Evolutionary conservation across 2,329 filamentous ascomycete genomes (phyloP).

Genomic region (Sarocladium kiliense): DNA sequence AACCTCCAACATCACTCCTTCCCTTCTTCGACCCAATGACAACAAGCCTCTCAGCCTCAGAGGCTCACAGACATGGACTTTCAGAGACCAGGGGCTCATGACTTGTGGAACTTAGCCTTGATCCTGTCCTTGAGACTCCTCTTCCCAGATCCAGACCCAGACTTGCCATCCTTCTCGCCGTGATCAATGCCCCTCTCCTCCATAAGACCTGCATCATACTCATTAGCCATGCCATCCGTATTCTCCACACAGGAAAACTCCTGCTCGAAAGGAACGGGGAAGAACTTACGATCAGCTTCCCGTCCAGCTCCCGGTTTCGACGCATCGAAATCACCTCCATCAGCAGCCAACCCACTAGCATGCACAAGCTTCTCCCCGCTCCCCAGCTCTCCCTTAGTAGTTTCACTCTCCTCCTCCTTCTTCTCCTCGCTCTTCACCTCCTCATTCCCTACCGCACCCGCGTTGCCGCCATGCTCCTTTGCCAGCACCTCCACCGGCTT

Average conservation of each 20-base stretch:
- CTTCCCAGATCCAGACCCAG: constrained; percentile 29
- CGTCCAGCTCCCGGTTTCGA: constrained; percentile 56
- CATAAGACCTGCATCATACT: constrained; percentile 37
- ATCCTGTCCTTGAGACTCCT: constrained; percentile 57
- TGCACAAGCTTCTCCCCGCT: constrained; percentile 55
- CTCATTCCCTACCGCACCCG: constrained; percentile 17
- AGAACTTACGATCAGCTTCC: constrained; percentile 59
- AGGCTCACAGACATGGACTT: no score
- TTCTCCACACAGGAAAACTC: no score
- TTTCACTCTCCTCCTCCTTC: constrained; percentile 20
- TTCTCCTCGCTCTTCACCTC: constrained; percentile 18
- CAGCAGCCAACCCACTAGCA: constrained; percentile 52
- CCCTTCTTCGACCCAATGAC: no score
- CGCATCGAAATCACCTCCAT: constrained; percentile 65
- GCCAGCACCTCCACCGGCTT: constrained; percentile 34
- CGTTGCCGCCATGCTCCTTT: constrained; percentile 25
- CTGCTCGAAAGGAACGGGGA: no score
- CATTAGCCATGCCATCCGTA: neutral
- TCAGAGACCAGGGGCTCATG: neutral
- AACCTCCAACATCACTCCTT: no score
- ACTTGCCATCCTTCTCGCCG: constrained; percentile 19
- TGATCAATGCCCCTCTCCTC: constrained; percentile 40
- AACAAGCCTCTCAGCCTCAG: no score
- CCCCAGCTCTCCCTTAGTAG: constrained; percentile 39
- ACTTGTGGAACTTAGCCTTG: constrained; percentile 61